phyloP scores from a whole-genome alignment of 257 asterid genomes.

The Parsonsia alboflavescens region DNA sequence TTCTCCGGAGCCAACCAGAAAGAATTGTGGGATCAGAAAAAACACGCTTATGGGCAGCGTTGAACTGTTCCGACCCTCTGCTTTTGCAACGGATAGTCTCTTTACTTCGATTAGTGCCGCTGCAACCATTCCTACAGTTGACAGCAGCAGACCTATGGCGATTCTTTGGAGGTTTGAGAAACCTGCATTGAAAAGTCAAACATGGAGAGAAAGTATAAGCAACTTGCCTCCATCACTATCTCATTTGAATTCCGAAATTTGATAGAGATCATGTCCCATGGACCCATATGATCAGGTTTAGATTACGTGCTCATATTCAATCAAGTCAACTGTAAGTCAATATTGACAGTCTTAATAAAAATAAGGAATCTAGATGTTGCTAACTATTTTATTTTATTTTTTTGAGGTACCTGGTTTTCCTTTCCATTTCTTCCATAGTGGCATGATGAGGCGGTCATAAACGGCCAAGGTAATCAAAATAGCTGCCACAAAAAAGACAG shows the following conservation, averaged over 20 bases:
- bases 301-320: too few relatives aligned
- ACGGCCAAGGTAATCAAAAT: constrained; percentile 58
- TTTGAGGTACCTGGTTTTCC: constrained; percentile 58
- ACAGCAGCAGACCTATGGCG: constrained; percentile 55
- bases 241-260: too few relatives aligned
- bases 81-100: constrained; percentile 56
- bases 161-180: constrained; percentile 67
- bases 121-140: constrained; percentile 71
- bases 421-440: constrained; percentile 74
- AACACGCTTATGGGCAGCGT: constrained; percentile 66
- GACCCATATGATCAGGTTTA: too few relatives aligned
- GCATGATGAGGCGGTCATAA: constrained; percentile 75
- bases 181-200: constrained; percentile 22
- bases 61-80: constrained; percentile 20
- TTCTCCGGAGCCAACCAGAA: constrained; percentile 82
- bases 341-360: too few relatives aligned
- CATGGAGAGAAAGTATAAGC: background rate
- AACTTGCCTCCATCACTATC: background rate
- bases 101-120: constrained; percentile 66
- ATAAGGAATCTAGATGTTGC: too few relatives aligned
- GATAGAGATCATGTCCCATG: too few relatives aligned
- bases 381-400: too few relatives aligned
- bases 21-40: constrained; percentile 70
- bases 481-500: constrained; percentile 81
- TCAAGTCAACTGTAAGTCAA: too few relatives aligned